Percentiles rank a stretch among this genome's conserved stretches.
phyloP scores from a whole-genome alignment of 805 yeast species.

The Clavispora carvajalis region DNA sequence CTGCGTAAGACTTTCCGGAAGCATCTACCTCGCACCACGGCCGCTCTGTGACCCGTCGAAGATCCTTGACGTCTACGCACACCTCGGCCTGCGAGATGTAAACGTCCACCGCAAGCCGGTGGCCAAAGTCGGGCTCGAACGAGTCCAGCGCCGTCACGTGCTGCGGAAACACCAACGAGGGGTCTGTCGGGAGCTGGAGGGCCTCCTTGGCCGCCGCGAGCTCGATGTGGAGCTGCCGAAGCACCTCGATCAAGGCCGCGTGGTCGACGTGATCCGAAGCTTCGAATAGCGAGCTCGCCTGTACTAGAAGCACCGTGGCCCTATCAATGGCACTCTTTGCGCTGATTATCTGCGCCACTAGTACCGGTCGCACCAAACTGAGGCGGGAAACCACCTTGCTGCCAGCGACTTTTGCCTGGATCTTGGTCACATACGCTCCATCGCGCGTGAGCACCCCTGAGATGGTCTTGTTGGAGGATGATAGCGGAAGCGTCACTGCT shows the following conservation, averaged over 20 bases:
- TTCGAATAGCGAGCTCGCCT: constrained; percentile 17
- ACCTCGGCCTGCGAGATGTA: constrained; percentile 59
- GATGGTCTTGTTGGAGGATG: constrained; percentile 48
- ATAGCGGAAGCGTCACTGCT: constrained; percentile 50
- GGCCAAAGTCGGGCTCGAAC: constrained; percentile 46
- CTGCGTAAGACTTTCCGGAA: constrained; percentile 50
- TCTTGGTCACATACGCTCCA: constrained; percentile 47
- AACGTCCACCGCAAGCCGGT: constrained; percentile 49
- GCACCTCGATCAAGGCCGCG: constrained; percentile 19
- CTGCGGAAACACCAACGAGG: constrained; percentile 52
- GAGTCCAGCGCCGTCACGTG: constrained; percentile 33
- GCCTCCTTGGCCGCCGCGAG: constrained; percentile 21
- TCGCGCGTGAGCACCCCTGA: constrained; percentile 58
- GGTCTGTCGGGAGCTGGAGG: constrained; percentile 47
- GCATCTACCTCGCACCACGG: constrained; percentile 61
- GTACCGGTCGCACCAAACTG: constrained; percentile 26
- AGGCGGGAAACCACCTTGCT: constrained; percentile 27
- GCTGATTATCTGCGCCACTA: constrained; percentile 42
- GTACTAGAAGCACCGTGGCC: constrained; percentile 23
- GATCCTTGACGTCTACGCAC: constrained; percentile 51
- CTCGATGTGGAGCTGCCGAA: constrained; percentile 21
- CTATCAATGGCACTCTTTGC: constrained; percentile 40
- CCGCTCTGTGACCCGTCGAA: constrained; percentile 43
- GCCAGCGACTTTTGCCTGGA: constrained; percentile 41
- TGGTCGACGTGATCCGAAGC: constrained; percentile 12